A percentile compares a stretch with the other conserved stretches of the same genome.
Evolutionary conservation across 2,329 filamentous ascomycete species (phyloP).

Genomic region (Exophiala sideris): DNA sequence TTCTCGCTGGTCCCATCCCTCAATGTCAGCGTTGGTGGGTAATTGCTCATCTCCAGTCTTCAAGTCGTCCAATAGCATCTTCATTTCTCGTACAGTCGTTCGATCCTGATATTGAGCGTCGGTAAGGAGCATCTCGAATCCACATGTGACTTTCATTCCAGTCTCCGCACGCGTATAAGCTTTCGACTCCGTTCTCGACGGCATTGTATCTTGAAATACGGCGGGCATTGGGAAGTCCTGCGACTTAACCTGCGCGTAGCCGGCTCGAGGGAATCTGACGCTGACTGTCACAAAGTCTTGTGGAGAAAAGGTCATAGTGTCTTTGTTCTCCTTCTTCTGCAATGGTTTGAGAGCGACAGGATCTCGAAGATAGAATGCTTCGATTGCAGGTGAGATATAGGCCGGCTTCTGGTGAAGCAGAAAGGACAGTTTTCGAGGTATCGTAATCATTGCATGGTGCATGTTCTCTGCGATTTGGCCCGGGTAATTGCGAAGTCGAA

Average conservation of each 20-base stretch:
- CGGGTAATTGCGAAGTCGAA: conserved; percentile 81
- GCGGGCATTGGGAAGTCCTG: conserved; percentile 72
- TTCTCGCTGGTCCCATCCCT: conserved; percentile 64
- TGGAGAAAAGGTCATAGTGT: conserved; percentile 64
- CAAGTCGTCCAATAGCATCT: conserved; percentile 71
- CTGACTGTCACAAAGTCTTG: conserved; percentile 75
- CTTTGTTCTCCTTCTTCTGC: conserved; percentile 50
- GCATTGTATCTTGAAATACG: conserved; percentile 49
- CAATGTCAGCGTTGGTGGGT: conserved; percentile 71
- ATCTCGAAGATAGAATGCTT: conserved; percentile 90
- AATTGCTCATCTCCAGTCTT: conserved; percentile 67
- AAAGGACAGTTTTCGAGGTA: conserved; percentile 79
- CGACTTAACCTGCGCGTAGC: conserved; percentile 85
- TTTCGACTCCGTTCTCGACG: conserved; percentile 44
- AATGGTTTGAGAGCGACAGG: conserved; percentile 70
- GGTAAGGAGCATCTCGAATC: conserved; percentile 80
- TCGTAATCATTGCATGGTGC: conserved; percentile 69
- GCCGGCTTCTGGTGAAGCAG: conserved; percentile 72
- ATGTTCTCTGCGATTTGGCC: conserved; percentile 67
- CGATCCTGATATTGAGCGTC: conserved; percentile 67
- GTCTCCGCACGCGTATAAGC: conserved; percentile 53
- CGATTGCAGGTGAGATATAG: conserved; percentile 76
- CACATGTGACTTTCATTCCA: conserved; percentile 86
- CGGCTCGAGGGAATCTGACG: conserved; percentile 78
- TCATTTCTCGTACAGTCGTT: conserved; percentile 68